Evolutionary conservation across 129 eudicot species (phyloP), one percentile per base, ranked within the genome.

Genomic region (Centella asiatica): DNA sequence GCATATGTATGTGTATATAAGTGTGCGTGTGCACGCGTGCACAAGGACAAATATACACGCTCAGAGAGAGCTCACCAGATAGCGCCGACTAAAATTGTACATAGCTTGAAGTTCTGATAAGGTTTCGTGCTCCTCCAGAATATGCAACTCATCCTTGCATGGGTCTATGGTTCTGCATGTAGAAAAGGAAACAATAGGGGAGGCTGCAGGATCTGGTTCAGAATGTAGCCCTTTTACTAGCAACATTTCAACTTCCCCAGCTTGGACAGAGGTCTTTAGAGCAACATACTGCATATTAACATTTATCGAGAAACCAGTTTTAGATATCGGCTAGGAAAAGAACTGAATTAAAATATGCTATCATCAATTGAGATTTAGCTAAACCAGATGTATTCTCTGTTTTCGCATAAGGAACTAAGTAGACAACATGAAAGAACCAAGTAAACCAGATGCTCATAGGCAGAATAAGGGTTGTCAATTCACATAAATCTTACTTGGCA

Each of bases 231-330:
- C 78, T 45, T 83, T 83, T 27, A 72, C 74, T 22, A 73, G 29
- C 44, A 81, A 47, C 32, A 90, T 71, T 74, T 83, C 87, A 19
- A 90, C 65, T 66, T 86, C 83, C 2, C 70, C 70, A 25, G 77
- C 87, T 62, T 62, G 70, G 55, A 72, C 39, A 39, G 68, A 53
- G 15, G 76, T 83, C 67, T 77, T 72, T 55, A 40, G 20, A 28
- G 89, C 89, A 44, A 79, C 81, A 75, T 75, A 70, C 95, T 90
- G 85, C 71, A 65, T 10, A 54, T n/a, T n/a, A n/a, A n/a, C n/a
- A n/a, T n/a, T n/a, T n/a, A 65, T 69, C 44, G 39, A 45, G 31
- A 52, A 56, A 60, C 51, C 26, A 32, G 54, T 45, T 50, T 53
- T 48, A 71, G 57, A 18, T 53, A 52, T 57, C 44, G 24, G 58